Conservation (phyloP, 2,329 filamentous ascomycete genomes). For the Colletotrichum spaethianum region DNA sequence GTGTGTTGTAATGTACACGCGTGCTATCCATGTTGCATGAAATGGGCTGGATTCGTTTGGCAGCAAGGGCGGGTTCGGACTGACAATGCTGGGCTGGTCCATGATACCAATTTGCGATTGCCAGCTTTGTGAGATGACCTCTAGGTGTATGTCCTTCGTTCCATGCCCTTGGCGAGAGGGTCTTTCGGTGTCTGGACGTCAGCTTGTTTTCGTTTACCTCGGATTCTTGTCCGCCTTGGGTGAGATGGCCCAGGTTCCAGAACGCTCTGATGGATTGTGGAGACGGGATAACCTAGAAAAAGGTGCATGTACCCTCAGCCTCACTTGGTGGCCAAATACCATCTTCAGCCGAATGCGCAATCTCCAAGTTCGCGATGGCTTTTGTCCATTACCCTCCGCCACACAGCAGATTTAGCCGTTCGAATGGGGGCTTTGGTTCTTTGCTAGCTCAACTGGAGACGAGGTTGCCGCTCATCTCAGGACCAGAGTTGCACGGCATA, state of each 20-base stretch:
- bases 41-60: not conserved
- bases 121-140: slow-evolving; percentile 13
- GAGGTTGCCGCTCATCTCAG: slow-evolving; percentile 8
- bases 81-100: slow-evolving; percentile 8
- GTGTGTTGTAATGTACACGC: not conserved
- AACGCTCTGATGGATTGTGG: slow-evolving; percentile 37
- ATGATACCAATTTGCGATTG: slow-evolving; percentile 16
- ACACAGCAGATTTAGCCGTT: slow-evolving; percentile 9
- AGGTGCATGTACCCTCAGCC: slow-evolving; percentile 27
- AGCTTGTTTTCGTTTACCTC: not conserved
- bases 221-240: slow-evolving; percentile 7
- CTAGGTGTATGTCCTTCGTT: slow-evolving; percentile 6
- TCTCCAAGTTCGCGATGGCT: slow-evolving; percentile 28
- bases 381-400: slow-evolving; percentile 21
- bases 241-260: slow-evolving; percentile 35
- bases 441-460: not conserved
- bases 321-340: slow-evolving; percentile 33
- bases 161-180: slow-evolving; percentile 14
- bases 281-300: slow-evolving; percentile 15
- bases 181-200: slow-evolving; percentile 1
- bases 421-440: slow-evolving; percentile 10
- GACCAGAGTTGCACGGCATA: slow-evolving; percentile 27
- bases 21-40: slow-evolving; percentile 9
- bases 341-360: slow-evolving; percentile 36
- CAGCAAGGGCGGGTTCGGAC: not conserved